phyloP scores from a whole-genome alignment of 768 basidiomycete species.

The Phylloporus sp. region DNA sequence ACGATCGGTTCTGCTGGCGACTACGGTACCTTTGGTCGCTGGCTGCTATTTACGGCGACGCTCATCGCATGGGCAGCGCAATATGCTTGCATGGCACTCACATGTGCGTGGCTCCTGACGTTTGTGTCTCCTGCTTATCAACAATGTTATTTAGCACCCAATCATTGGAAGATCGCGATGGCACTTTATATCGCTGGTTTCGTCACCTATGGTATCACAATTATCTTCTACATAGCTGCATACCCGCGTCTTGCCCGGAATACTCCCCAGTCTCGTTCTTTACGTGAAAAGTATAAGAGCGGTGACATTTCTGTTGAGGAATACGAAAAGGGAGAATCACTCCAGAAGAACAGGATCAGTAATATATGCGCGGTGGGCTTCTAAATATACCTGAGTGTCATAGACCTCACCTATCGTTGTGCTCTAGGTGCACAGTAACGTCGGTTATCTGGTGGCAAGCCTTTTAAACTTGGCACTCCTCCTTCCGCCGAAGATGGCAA shows the following conservation, averaged over 20 bases:
- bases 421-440: conserved; percentile 65
- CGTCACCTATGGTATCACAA: conserved; percentile 73
- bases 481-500: conserved; percentile 42
- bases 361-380: conserved; percentile 71
- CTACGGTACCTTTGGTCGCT: conserved; percentile 58
- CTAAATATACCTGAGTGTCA: background rate
- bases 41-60: conserved; percentile 70
- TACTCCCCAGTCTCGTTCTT: conserved; percentile 55
- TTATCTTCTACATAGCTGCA: conserved; percentile 75
- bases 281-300: conserved; percentile 53
- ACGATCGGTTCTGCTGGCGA: conserved; percentile 53
- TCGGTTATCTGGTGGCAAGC: conserved; percentile 66
- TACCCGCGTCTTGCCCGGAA: conserved; percentile 83
- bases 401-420: background rate
- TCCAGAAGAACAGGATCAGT: conserved; percentile 83
- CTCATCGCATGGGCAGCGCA: conserved; percentile 78
- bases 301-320: conserved; percentile 58
- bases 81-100: conserved; percentile 72
- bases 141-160: conserved; percentile 42
- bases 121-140: background rate
- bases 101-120: conserved; percentile 41
- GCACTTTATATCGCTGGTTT: conserved; percentile 76
- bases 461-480: conserved; percentile 68
- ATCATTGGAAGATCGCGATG: conserved; percentile 75
- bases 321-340: conserved; percentile 70